Percentiles rank a stretch among this genome's conserved stretches.
These are phyloP conservation scores for Acacia confusa DNA, from an alignment of 306 rosid species.

Conservation along the genomic window DNA sequence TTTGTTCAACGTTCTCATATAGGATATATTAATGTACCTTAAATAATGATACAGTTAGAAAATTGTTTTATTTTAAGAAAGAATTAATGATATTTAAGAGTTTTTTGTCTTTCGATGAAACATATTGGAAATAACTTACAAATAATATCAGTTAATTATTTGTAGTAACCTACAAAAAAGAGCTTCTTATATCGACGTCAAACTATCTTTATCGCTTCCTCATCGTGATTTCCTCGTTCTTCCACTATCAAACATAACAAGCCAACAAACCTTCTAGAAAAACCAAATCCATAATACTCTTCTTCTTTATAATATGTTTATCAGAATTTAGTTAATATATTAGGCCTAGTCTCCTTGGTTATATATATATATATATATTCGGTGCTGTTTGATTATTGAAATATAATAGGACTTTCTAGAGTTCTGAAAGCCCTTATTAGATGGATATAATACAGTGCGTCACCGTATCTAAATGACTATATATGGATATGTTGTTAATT, in stretches of 20 bases:
- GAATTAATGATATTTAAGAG: too few species aligned
- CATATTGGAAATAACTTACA: too few species aligned
- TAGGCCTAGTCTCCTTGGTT: background rate
- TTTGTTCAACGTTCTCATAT: too few species aligned
- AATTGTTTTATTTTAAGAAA: too few species aligned
- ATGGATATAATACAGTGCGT: background rate
- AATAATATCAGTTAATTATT: too few species aligned
- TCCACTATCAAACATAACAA: background rate
- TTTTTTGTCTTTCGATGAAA: too few species aligned
- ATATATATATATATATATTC: background rate
- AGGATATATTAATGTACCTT: too few species aligned
- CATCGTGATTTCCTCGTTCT: background rate
- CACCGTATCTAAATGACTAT: slow-evolving; percentile 3
- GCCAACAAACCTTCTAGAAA: background rate
- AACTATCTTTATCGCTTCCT: background rate
- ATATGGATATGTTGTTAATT: background rate
- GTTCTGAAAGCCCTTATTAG: background rate
- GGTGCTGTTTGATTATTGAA: background rate
- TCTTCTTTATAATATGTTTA: background rate
- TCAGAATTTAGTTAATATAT: background rate
- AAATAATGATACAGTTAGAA: too few species aligned
- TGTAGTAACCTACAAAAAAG: slow-evolving; percentile 14
- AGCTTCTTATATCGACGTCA: background rate
- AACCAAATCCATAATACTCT: background rate
- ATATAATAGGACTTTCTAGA: background rate